These are phyloP conservation scores for Coffea eugenioides DNA, from an alignment of 257 asterid species.

Conservation along the genomic window DNA sequence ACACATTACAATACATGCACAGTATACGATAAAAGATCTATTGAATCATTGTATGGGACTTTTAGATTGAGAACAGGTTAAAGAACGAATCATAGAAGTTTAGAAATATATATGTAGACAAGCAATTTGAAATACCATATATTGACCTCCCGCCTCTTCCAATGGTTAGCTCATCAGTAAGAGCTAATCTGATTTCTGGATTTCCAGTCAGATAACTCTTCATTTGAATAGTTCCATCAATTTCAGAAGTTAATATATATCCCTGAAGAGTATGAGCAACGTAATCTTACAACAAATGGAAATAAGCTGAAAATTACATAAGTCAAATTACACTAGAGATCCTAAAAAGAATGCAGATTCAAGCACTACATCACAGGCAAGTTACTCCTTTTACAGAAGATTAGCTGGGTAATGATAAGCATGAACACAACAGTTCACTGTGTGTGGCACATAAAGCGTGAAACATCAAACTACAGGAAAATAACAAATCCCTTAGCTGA, in stretches of 20 bases:
- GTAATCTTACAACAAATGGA: background rate
- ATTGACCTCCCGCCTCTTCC: constrained; percentile 70
- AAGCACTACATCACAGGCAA: background rate
- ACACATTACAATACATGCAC: background rate
- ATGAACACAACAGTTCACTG: background rate
- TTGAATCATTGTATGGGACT: background rate
- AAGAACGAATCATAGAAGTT: background rate
- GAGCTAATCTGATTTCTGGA: constrained; percentile 97
- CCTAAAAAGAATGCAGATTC: background rate
- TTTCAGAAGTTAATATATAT: constrained; percentile 95
- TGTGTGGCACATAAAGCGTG: background rate
- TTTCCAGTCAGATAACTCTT: constrained; percentile 97
- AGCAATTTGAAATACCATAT: constrained; percentile 52
- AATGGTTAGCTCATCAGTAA: constrained; percentile 83
- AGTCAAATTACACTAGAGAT: background rate
- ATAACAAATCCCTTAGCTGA: background rate
- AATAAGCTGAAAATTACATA: background rate
- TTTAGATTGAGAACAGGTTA: background rate
- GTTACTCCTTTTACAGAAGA: background rate
- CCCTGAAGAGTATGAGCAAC: constrained; percentile 25
- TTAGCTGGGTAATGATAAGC: background rate
- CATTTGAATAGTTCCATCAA: constrained; percentile 99
- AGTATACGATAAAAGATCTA: background rate
- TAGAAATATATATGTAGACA: background rate
- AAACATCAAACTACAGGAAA: background rate